Conservation (phyloP, 768 basidiomycete species). For the Suillus clintonianus region DNA sequence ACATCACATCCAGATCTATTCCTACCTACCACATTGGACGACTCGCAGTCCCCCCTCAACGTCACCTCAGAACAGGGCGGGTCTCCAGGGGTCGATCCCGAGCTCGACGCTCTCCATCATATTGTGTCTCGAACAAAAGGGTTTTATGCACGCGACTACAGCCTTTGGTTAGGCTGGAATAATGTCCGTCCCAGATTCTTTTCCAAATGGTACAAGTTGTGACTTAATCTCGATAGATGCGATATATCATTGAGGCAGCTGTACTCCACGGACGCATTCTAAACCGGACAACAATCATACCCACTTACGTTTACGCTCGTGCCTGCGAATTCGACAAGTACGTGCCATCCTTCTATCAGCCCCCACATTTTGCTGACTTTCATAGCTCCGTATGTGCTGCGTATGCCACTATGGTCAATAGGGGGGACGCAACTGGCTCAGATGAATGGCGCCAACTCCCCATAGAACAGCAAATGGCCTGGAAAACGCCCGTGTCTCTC, state of each 20-base stretch:
- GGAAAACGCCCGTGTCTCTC: constrained; percentile 34
- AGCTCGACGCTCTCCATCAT: constrained; percentile 31
- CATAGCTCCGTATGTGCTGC: constrained; percentile 38
- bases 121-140: constrained; percentile 43
- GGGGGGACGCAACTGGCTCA: constrained; percentile 39
- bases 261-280: constrained; percentile 44
- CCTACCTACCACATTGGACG: constrained; percentile 4
- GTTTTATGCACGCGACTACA: constrained; percentile 48
- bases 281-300: constrained; percentile 45
- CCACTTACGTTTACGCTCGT: constrained; percentile 49
- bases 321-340: constrained; percentile 41
- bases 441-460: constrained; percentile 44
- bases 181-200: constrained; percentile 32
- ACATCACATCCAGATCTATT: constrained; percentile 16
- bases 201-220: not conserved
- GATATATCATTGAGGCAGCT: constrained; percentile 50
- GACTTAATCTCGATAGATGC: constrained; percentile 33
- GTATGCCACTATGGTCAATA: constrained; percentile 47
- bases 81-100: constrained; percentile 13
- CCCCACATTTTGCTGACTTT: not conserved
- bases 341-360: not conserved
- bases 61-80: constrained; percentile 6
- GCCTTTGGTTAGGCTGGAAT: constrained; percentile 52
- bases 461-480: constrained; percentile 37
- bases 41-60: constrained; percentile 15